Conservation (phyloP, 768 basidiomycete genomes). For the Kwoniella sp. region DNA sequence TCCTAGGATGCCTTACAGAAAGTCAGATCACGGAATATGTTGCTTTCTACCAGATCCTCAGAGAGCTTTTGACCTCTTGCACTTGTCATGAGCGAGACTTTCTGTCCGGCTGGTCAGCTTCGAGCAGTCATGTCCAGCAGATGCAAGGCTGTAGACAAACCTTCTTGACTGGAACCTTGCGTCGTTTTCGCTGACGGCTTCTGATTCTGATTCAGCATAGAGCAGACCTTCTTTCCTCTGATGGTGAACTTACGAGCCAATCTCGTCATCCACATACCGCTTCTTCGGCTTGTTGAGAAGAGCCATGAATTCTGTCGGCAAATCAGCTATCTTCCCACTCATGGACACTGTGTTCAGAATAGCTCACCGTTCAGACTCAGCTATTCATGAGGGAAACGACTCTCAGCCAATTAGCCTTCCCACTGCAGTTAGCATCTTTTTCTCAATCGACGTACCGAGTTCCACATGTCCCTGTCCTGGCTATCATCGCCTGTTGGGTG, state of each 20-base stretch:
- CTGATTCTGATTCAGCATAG: background rate
- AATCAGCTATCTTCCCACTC: slow-evolving; percentile 1
- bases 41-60: slow-evolving; percentile 65
- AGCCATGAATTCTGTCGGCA: slow-evolving; percentile 36
- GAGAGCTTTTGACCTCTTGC: slow-evolving; percentile 69
- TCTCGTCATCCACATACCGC: slow-evolving; percentile 43
- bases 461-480: slow-evolving; percentile 58
- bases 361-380: slow-evolving; percentile 35
- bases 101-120: slow-evolving; percentile 15
- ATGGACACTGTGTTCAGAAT: background rate
- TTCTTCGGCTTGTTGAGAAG: slow-evolving; percentile 38
- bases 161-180: slow-evolving; percentile 30
- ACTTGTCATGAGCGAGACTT: slow-evolving; percentile 43
- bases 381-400: slow-evolving; percentile 12
- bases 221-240: background rate
- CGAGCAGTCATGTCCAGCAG: background rate
- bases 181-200: slow-evolving; percentile 14
- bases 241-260: slow-evolving; percentile 37
- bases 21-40: slow-evolving; percentile 72
- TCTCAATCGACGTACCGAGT: slow-evolving; percentile 32
- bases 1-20: slow-evolving; percentile 67
- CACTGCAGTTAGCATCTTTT: background rate
- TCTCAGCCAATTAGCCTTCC: background rate
- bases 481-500: slow-evolving; percentile 35
- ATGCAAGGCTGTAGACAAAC: too few species aligned